Conservation (phyloP, 306 rosid species). For the Inga laurina region DNA sequence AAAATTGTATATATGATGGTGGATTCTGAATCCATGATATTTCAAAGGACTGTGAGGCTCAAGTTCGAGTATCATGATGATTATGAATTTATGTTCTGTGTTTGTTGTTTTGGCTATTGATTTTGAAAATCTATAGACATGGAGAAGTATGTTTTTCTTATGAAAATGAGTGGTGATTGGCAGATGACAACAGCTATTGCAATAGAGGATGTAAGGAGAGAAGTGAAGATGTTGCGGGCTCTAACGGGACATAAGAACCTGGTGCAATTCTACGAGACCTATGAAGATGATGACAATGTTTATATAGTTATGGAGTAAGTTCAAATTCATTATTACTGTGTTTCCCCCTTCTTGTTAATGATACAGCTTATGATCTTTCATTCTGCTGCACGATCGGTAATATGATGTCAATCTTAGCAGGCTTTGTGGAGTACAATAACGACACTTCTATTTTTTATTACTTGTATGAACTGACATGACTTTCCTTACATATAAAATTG, state of each 20-base stretch:
- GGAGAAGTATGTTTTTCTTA: slow-evolving; percentile 6
- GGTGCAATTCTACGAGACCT: slow-evolving; percentile 61
- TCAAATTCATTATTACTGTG: slow-evolving; percentile 1
- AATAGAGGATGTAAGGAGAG: slow-evolving; percentile 62
- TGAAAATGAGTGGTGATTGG: slow-evolving; percentile 15
- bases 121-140: neutral
- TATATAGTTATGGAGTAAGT: slow-evolving; percentile 67
- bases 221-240: slow-evolving; percentile 63
- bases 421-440: neutral
- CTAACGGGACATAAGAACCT: slow-evolving; percentile 61
- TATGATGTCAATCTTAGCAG: neutral
- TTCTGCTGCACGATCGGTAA: neutral
- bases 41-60: neutral
- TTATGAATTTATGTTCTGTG: neutral
- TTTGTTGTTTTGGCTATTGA: slow-evolving; percentile 14
- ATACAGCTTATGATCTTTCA: neutral
- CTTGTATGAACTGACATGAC: neutral
- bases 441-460: neutral
- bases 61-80: neutral
- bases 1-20: neutral
- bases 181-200: slow-evolving; percentile 73
- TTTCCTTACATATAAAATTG: neutral
- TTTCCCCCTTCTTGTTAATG: neutral
- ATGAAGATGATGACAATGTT: slow-evolving; percentile 62
- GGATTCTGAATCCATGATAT: neutral